phyloP scores from a whole-genome alignment of 768 basidiomycete species.

The Trametes elegans region DNA sequence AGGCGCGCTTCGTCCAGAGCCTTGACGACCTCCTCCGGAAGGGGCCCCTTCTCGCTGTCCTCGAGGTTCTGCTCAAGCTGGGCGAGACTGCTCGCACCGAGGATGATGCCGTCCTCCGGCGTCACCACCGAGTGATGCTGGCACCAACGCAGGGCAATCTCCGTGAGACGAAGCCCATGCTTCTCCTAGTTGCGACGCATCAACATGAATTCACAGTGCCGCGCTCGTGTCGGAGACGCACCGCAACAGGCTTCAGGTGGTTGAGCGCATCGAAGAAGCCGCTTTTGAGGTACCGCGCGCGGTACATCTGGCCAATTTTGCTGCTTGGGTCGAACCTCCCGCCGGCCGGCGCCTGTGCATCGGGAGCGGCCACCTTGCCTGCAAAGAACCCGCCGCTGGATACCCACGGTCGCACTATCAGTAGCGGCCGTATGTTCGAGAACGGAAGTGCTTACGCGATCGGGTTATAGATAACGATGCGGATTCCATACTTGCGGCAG shows the following conservation, averaged over 20 bases:
- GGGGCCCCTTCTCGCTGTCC: conserved; percentile 50
- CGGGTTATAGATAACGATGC: conserved; percentile 57
- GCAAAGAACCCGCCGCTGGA: conserved; percentile 55
- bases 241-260: conserved; percentile 39
- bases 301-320: conserved; percentile 43
- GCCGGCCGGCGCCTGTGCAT: conserved; percentile 33
- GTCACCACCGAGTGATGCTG: conserved; percentile 53
- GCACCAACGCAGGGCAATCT: conserved; percentile 61
- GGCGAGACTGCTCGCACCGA: conserved; percentile 45
- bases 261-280: conserved; percentile 45
- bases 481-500: conserved; percentile 54
- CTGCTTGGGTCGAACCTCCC: conserved; percentile 42
- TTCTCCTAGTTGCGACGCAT: too few species aligned
- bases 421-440: background rate
- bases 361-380: conserved; percentile 42
- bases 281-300: conserved; percentile 42
- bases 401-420: background rate
- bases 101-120: conserved; percentile 43
- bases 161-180: conserved; percentile 45
- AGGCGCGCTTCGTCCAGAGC: conserved; percentile 49
- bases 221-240: too few species aligned
- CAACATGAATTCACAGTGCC: too few species aligned
- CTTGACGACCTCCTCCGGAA: conserved; percentile 50
- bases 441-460: conserved; percentile 37
- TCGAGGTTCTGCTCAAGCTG: conserved; percentile 45